Evolutionary conservation across 1,284 basidiomycete species (phyloP).

Genomic region (Cryptococcus sp.): DNA sequence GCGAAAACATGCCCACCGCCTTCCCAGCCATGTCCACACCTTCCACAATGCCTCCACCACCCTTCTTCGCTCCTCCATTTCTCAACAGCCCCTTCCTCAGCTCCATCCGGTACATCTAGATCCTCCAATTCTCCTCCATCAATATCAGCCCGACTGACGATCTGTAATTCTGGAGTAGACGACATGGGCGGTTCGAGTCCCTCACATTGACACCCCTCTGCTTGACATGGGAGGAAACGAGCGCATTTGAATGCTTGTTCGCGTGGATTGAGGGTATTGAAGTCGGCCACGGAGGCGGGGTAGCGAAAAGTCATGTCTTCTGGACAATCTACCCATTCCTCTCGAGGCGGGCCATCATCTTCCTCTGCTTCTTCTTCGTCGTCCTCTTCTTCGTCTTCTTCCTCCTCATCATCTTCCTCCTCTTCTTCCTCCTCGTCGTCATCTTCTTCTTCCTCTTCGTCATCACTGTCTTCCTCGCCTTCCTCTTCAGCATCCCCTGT

Average conservation of each 20-base stretch:
- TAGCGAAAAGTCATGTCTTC: slow-evolving; percentile 22
- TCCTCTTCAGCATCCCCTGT: slow-evolving; percentile 1
- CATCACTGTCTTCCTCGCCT: slow-evolving; percentile 3
- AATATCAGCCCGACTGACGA: background rate
- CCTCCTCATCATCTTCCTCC: slow-evolving; percentile 1
- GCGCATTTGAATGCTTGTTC: slow-evolving; percentile 44
- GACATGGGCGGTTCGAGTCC: slow-evolving; percentile 62
- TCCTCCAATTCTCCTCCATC: slow-evolving; percentile 19
- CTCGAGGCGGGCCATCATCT: background rate
- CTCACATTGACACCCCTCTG: slow-evolving; percentile 51
- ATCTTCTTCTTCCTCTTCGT: slow-evolving; percentile 5
- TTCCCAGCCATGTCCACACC: slow-evolving; percentile 68
- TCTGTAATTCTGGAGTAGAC: slow-evolving; percentile 5
- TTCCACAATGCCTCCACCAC: slow-evolving; percentile 62
- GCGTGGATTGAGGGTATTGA: slow-evolving; percentile 24
- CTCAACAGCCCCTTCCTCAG: slow-evolving; percentile 17
- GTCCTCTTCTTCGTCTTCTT: background rate
- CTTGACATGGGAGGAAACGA: slow-evolving; percentile 37
- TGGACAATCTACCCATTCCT: slow-evolving; percentile 2
- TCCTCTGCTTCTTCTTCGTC: slow-evolving; percentile 1
- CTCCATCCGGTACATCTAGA: slow-evolving; percentile 13
- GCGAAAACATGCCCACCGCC: slow-evolving; percentile 64
- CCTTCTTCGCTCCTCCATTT: slow-evolving; percentile 34
- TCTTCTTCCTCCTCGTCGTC: slow-evolving; percentile 4
- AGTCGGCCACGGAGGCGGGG: slow-evolving; percentile 30